These are phyloP conservation scores for Laguncularia racemosa DNA, from an alignment of 345 rosid genomes.

Conservation along the genomic window DNA sequence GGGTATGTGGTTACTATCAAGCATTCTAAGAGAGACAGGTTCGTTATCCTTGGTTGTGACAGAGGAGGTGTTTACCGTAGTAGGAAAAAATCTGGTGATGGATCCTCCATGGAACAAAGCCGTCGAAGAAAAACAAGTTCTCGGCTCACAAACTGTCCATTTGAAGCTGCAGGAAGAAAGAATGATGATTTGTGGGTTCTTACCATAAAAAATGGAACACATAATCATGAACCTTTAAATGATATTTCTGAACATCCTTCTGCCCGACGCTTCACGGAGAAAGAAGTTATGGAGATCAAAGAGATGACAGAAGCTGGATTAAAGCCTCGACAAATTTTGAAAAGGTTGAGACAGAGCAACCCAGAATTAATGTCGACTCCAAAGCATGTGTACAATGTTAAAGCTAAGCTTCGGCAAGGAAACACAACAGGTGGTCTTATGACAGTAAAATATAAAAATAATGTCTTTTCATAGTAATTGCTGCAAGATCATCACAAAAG, in stretches of 20 bases:
- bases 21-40: constrained; percentile 38
- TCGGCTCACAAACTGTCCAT: constrained; percentile 67
- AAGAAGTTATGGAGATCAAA: constrained; percentile 47
- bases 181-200: constrained; percentile 66
- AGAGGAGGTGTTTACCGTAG: constrained; percentile 51
- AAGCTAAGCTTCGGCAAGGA: constrained; percentile 65
- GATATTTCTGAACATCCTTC: constrained; percentile 62
- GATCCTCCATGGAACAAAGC: constrained; percentile 28
- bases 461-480: no score
- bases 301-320: constrained; percentile 72
- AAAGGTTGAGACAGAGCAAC: constrained; percentile 60
- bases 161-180: constrained; percentile 57
- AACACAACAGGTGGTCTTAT: constrained; percentile 31
- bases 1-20: constrained; percentile 40
- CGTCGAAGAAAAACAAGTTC: constrained; percentile 49
- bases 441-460: no score
- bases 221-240: constrained; percentile 63
- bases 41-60: constrained; percentile 37
- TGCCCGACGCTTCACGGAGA: constrained; percentile 54
- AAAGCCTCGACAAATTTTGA: constrained; percentile 64
- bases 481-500: no score
- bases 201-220: constrained; percentile 46
- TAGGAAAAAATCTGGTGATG: constrained; percentile 44
- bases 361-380: constrained; percentile 63
- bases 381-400: constrained; percentile 71